Evolutionary conservation across 2,329 filamentous ascomycete genomes (phyloP).

Genomic region (Aspergillus calidoustus): DNA sequence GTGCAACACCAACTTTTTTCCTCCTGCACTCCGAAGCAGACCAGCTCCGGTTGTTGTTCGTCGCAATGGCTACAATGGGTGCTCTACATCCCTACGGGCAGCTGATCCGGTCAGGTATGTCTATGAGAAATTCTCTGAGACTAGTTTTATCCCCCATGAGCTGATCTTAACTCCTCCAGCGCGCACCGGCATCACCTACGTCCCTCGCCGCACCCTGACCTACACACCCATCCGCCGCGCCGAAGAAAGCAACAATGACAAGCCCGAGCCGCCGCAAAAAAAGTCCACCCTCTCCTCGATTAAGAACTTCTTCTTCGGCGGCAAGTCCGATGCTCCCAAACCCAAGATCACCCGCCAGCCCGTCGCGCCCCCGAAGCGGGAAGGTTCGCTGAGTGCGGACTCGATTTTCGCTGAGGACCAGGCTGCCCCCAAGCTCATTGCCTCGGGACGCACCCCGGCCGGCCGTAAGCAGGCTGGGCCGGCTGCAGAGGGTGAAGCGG

Average conservation of each 20-base stretch:
- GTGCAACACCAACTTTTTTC: conserved; percentile 37
- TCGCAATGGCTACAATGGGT: conserved; percentile 45
- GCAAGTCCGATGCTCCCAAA: conserved; percentile 30
- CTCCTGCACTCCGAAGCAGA: conserved; percentile 20
- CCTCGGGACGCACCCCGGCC: conserved; percentile 33
- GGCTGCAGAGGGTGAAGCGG: conserved; percentile 18
- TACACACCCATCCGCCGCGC: conserved; percentile 37
- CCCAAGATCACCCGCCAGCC: conserved; percentile 35
- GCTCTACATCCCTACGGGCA: conserved; percentile 43
- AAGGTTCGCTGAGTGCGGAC: conserved; percentile 41
- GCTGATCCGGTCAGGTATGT: conserved; percentile 44
- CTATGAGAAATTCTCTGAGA: not conserved
- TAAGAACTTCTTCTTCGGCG: conserved; percentile 40
- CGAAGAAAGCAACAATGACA: conserved; percentile 30
- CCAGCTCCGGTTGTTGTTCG: conserved; percentile 18
- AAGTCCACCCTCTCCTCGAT: conserved; percentile 36
- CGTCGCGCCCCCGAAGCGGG: conserved; percentile 36
- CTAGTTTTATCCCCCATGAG: not conserved
- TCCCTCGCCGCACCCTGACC: conserved; percentile 43
- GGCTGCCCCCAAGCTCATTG: conserved; percentile 29
- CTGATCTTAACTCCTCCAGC: conserved; percentile 22
- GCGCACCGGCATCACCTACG: conserved; percentile 37
- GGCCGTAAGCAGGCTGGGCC: conserved; percentile 27
- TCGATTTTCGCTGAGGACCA: conserved; percentile 50
- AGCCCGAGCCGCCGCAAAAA: conserved; percentile 27